Percentiles rank a stretch among this genome's conserved stretches.
Conservation (phyloP, 192 early-diverging fungal genomes). For the Glomus cerebriforme region DNA sequence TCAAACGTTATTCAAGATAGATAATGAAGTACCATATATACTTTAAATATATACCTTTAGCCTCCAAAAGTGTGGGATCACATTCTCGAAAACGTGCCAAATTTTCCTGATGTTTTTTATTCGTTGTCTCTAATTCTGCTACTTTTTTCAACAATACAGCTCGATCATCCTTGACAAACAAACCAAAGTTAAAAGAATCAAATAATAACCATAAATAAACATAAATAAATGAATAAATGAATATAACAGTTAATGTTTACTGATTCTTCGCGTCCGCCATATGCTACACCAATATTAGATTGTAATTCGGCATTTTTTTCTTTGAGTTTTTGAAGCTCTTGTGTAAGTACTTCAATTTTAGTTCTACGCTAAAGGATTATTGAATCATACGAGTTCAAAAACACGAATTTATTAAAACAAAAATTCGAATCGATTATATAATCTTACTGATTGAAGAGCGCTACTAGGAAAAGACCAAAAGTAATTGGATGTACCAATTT, state of each 20-base stretch:
- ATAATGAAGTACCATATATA: neutral
- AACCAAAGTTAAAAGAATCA: neutral
- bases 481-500: constrained; percentile 89
- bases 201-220: neutral
- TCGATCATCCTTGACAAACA: constrained; percentile 57
- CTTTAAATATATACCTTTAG: constrained; percentile 51
- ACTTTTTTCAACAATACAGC: constrained; percentile 51
- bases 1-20: neutral
- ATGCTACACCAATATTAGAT: constrained; percentile 49
- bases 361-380: constrained; percentile 44
- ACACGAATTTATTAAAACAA: neutral
- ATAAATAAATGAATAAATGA: neutral
- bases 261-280: constrained; percentile 64
- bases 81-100: constrained; percentile 71
- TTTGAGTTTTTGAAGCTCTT: constrained; percentile 51
- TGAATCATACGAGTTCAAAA: neutral
- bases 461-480: constrained; percentile 90
- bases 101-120: constrained; percentile 52
- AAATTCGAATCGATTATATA: constrained; percentile 5
- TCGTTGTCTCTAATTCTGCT: constrained; percentile 48
- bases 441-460: constrained; percentile 51
- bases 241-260: constrained; percentile 47
- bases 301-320: constrained; percentile 48
- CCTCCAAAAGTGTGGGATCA: constrained; percentile 72
- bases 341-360: constrained; percentile 52